Conservation (phyloP, 495 filamentous ascomycete genomes). For the Umbilicaria muhlenbergii region DNA sequence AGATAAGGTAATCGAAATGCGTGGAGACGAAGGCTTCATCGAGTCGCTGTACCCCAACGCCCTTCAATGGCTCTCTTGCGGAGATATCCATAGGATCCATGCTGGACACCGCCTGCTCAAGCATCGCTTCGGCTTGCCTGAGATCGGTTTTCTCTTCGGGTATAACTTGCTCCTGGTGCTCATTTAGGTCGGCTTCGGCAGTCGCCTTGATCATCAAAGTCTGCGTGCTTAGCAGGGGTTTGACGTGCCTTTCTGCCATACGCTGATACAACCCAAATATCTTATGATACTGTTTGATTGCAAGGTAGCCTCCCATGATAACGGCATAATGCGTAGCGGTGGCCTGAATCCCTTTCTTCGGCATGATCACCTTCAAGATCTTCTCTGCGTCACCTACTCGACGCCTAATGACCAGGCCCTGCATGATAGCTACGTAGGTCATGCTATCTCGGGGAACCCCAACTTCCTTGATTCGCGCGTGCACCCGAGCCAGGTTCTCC, state of each 20-base stretch:
- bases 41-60: constrained; percentile 8
- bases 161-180: constrained; percentile 18
- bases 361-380: constrained; percentile 46
- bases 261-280: constrained; percentile 35
- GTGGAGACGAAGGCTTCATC: constrained; percentile 24
- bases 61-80: constrained; percentile 14
- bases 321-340: constrained; percentile 62
- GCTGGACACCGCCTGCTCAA: constrained; percentile 17
- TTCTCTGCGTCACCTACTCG: constrained; percentile 49
- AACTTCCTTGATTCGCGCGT: constrained; percentile 42
- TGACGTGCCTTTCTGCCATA: constrained; percentile 33
- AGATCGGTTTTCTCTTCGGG: not conserved
- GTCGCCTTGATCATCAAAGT: constrained; percentile 30
- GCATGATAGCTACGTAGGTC: constrained; percentile 64
- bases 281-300: constrained; percentile 29
- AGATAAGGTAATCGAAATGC: constrained; percentile 46
- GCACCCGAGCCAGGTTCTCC: constrained; percentile 38
- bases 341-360: constrained; percentile 36
- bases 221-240: constrained; percentile 27
- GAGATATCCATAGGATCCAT: constrained; percentile 18
- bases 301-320: constrained; percentile 50
- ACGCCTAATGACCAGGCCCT: constrained; percentile 42
- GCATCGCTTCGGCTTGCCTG: constrained; percentile 12
- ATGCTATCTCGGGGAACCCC: constrained; percentile 44
- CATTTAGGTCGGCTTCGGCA: constrained; percentile 7